A percentile compares a stretch with the other conserved stretches of the same genome.
Evolutionary conservation across 1,139 yeast species (phyloP).

Genomic region (Suhomyces yuchorum): DNA sequence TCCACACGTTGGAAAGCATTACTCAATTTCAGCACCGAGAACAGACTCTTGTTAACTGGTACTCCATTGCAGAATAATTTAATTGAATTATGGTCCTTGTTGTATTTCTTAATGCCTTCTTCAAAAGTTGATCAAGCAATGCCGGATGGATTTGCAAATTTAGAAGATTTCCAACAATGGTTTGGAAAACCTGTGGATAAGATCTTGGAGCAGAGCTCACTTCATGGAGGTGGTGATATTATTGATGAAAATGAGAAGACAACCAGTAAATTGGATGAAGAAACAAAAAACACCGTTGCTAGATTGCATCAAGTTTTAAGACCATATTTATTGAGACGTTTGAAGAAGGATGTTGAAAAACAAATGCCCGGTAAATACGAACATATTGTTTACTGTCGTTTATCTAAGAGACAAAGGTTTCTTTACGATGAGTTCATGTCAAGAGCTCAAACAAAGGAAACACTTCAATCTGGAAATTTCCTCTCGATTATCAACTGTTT

Average conservation of each 20-base stretch:
- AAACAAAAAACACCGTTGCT: constrained; percentile 81
- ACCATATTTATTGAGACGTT: constrained; percentile 86
- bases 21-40: constrained; percentile 87
- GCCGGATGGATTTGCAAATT: constrained; percentile 96
- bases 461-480: constrained; percentile 92
- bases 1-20: constrained; percentile 97
- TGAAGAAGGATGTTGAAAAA: constrained; percentile 95
- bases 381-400: constrained; percentile 87
- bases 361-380: constrained; percentile 99
- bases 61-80: constrained; percentile 92
- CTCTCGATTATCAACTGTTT: constrained; percentile 93
- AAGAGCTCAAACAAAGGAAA: constrained; percentile 91
- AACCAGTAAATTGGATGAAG: constrained; percentile 51
- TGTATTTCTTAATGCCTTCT: constrained; percentile 95
- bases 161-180: constrained; percentile 97
- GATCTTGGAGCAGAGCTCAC: constrained; percentile 68
- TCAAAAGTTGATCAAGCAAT: constrained; percentile 66
- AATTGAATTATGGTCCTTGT: constrained; percentile 90
- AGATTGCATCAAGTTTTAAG: constrained; percentile 91
- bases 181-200: constrained; percentile 95
- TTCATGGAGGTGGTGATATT: constrained; percentile 44
- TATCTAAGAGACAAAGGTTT: constrained; percentile 89
- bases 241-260: constrained; percentile 45
- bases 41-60: constrained; percentile 88
- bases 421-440: constrained; percentile 97